Percentiles rank a stretch among this genome's conserved stretches.
Conservation (phyloP, 768 basidiomycete genomes). For the Pleurotus giganteus region DNA sequence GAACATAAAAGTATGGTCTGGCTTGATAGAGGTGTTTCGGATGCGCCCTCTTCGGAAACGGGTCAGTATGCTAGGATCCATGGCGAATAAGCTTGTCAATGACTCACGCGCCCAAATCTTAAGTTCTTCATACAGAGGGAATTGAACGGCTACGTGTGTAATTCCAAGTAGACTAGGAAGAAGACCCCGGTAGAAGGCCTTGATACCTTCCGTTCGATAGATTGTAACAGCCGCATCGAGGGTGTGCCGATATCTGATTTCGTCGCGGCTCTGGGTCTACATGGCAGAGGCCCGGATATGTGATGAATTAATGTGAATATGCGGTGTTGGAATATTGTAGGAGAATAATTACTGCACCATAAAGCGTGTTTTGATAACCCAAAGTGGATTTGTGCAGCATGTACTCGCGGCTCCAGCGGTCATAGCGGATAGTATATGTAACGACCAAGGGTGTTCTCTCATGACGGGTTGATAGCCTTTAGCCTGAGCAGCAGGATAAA, state of each 20-base stretch:
- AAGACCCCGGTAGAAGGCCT: conserved; percentile 93
- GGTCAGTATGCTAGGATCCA: not conserved
- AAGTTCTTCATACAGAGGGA: conserved; percentile 92
- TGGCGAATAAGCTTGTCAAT: conserved; percentile 9
- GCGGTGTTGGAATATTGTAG: not conserved
- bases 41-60: conserved; percentile 37
- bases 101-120: conserved; percentile 83
- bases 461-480: conserved; percentile 83
- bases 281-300: no score
- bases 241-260: conserved; percentile 84
- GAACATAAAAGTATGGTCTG: conserved; percentile 83
- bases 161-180: conserved; percentile 93
- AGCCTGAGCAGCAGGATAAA: conserved; percentile 81
- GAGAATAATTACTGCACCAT: conserved; percentile 60
- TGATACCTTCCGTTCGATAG: conserved; percentile 81
- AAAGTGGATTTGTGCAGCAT: conserved; percentile 90
- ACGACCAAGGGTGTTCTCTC: conserved; percentile 80
- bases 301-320: conserved; percentile 15
- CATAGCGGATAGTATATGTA: conserved; percentile 96
- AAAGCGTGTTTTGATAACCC: conserved; percentile 99
- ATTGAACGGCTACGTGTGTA: conserved; percentile 93
- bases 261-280: conserved; percentile 80
- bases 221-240: conserved; percentile 88
- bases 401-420: conserved; percentile 91
- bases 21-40: conserved; percentile 50